Evolutionary conservation across 169 alveolate genomes (phyloP), one percentile per base, ranked within the genome.

Genomic region (Cryptosporidium xiaoi): DNA sequence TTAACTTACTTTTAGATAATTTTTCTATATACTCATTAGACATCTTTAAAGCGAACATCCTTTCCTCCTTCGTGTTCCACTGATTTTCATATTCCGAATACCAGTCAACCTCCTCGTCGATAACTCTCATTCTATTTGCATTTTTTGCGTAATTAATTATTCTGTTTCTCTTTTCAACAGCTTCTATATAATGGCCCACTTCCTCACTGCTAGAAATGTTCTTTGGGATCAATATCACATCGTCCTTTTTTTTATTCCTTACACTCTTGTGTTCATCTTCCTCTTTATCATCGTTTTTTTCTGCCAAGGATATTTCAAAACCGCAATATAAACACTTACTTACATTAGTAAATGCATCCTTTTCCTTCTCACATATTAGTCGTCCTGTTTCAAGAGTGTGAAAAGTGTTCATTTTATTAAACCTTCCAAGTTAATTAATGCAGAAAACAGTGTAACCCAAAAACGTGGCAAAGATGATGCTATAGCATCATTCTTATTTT

Each of bases 81-180:
- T 82, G 90, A 29, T 84, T 84, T 33, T 56, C 82, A 40, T 33
- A 55, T 56, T 84, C 91, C n/a, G 82, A 36, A 33, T 48, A 84
- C 87, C 87, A 84, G 44, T 84, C 91, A 13, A 58, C 36, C 2
- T 65, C 90, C 29, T 71, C 83, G 46, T 84, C 91, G 10, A 58
- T 64, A 18, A 84, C 89, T 5, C 69, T 24, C 36, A 66, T 84
- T 44, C 89, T 46, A 36, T 29, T 71, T 24, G 55, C 33, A 20
- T 46, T 67, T 29, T 29, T 27, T 29, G 77, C 82, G 65, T 60
- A 84, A 50, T 64, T 60, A 8, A 84, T 34, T 18, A 84, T 27
- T 16, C 51, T 29, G 31, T 77, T 71, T 44, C 71, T 55, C 64
- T 18, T 77, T 2, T 77, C 77, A 8, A 77, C 58, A 20, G 87